These are phyloP conservation scores for Elaeagnus macrophylla DNA, from an alignment of 306 rosid species.

Conservation along the genomic window DNA sequence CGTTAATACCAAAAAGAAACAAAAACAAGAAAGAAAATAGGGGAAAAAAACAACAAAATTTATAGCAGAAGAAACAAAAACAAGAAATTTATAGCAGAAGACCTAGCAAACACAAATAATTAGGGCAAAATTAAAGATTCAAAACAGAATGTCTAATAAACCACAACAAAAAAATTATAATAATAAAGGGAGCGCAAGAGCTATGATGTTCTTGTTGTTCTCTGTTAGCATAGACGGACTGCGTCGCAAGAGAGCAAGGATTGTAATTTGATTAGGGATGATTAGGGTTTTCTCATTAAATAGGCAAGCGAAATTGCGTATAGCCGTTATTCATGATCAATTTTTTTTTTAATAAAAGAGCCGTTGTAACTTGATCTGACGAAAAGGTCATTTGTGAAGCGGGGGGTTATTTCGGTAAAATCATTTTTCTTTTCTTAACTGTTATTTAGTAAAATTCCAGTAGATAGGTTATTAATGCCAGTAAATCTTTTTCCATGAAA, in stretches of 20 bases:
- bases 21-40: neutral
- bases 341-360: no score
- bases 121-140: neutral
- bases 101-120: slow-evolving; percentile 5
- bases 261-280: neutral
- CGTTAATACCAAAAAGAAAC: slow-evolving; percentile 5
- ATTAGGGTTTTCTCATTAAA: neutral
- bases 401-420: no score
- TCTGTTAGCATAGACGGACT: neutral
- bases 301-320: neutral
- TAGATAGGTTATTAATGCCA: no score
- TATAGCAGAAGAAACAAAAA: neutral
- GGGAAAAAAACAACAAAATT: neutral
- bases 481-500: no score
- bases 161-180: neutral
- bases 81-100: neutral
- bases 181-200: neutral
- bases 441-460: no score
- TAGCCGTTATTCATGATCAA: no score
- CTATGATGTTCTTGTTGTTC: neutral
- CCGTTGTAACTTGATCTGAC: slow-evolving; percentile 20
- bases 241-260: neutral
- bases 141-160: slow-evolving; percentile 8
- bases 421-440: no score
- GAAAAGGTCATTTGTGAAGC: slow-evolving; percentile 3